These are phyloP conservation scores for Aspergillus sp. DNA, from an alignment of 2,329 filamentous ascomycete genomes.

Conservation along the genomic window DNA sequence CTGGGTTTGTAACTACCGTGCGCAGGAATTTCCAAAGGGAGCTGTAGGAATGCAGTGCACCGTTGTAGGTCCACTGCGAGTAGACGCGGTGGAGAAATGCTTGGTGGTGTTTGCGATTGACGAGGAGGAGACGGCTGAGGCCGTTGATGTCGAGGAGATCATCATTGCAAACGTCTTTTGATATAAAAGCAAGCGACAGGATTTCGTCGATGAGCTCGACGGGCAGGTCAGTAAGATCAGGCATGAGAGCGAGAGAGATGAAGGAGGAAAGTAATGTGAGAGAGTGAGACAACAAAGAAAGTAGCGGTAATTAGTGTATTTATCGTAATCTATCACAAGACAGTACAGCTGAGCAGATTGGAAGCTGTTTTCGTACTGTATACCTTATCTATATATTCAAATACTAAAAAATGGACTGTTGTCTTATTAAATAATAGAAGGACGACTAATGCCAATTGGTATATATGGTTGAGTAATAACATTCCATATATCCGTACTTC, in stretches of 20 bases:
- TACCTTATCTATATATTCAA: no score
- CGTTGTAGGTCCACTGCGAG: background rate
- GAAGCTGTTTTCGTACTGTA: no score
- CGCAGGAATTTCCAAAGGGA: conserved; percentile 7
- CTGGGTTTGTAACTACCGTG: background rate
- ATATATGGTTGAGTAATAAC: no score
- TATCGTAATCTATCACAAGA: no score
- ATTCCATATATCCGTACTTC: no score
- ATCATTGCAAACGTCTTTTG: background rate
- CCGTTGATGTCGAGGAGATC: background rate
- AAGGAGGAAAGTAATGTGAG: no score
- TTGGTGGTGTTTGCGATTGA: background rate
- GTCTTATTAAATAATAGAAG: no score
- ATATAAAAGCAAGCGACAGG: background rate
- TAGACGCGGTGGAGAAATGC: background rate
- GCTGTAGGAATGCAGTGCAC: background rate
- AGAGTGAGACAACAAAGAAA: no score
- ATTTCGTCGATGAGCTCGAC: conserved; percentile 1
- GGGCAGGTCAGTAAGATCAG: conserved; percentile 1
- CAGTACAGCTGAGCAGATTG: no score
- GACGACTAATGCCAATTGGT: no score
- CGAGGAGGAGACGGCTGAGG: background rate
- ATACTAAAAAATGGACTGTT: no score
- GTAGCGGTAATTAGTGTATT: no score
- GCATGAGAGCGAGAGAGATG: background rate